Base-by-base conservation (phyloP, 306 rosid species). In the Parietaria judaica region DNA sequence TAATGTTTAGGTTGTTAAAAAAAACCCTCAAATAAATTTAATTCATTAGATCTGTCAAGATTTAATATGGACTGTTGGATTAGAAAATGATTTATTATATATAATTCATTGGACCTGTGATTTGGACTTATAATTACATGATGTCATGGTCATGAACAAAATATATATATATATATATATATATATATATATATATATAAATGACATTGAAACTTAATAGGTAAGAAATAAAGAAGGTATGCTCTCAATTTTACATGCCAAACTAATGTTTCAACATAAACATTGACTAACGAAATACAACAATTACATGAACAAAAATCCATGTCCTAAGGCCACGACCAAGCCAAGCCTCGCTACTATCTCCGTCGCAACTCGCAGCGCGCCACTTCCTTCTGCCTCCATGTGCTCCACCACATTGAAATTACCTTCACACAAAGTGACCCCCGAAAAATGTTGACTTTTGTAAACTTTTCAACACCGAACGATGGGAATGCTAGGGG, bases 321-420 rank as follows among this genome's bases (percentile, higher is more conserved):
- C 73, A 11, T 16, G 61, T 46, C 78, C 85, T 63, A 78, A 45
- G 36, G 78, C 17, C 39, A 8, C 45, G 9, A 86, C 58, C 13
- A 78, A 63, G 57, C 70, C 74, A 72, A 84, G 52, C 49, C 82
- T 86, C 79, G 61, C 57, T 51, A 48, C 45, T 69, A 79, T 45
- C 53, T 76, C 70, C 46, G 48, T 74, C 17, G 66, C 69, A 51
- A 67, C 36, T 70, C 64, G 82, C 45, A 41, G 6, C 38, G 83
- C 84, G 1, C 70, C 64, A 72, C 31, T 80, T 72, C 60, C 69
- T 54, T 73, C 87, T 13, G 68, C 37, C 47, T 72, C 44, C 11
- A 87, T 50, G 61, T 81, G 98, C 72, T 80, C 81, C 7, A 61
- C 74, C 61, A 91, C 98, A 34, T 85, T 58, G 69, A 91, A 91